Evolutionary conservation across 805 yeast genomes (phyloP).

Genomic region (Teunomyces lycoperdinae): DNA sequence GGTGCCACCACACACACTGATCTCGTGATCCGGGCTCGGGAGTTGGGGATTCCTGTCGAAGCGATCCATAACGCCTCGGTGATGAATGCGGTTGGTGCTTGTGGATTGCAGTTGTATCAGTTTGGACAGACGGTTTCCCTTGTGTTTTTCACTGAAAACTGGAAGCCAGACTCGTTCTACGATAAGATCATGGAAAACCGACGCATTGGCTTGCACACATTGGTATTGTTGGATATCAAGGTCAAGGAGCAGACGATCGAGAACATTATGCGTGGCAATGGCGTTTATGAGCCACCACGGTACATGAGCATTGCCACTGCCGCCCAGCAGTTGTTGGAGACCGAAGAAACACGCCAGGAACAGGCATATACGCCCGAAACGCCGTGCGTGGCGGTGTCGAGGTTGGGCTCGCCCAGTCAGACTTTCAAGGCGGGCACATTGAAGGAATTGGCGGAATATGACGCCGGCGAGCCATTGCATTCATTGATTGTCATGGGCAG

Average conservation of each 20-base stretch:
- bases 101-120: slow-evolving; percentile 91
- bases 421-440: slow-evolving; percentile 82
- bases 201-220: slow-evolving; percentile 85
- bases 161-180: slow-evolving; percentile 97
- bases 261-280: slow-evolving; percentile 88
- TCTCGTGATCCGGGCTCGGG: slow-evolving; percentile 86
- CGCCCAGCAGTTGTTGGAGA: slow-evolving; percentile 80
- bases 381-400: slow-evolving; percentile 90
- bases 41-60: slow-evolving; percentile 71
- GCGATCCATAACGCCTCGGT: slow-evolving; percentile 93
- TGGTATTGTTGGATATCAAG: slow-evolving; percentile 84
- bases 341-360: slow-evolving; percentile 75
- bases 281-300: slow-evolving; percentile 94
- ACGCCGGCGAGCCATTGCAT: slow-evolving; percentile 92
- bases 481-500: slow-evolving; percentile 88
- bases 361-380: slow-evolving; percentile 81
- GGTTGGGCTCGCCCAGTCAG: slow-evolving; percentile 87
- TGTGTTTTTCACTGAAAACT: slow-evolving; percentile 89
- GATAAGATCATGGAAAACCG: slow-evolving; percentile 86
- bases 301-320: slow-evolving; percentile 92
- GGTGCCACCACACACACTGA: slow-evolving; percentile 99
- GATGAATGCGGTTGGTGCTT: slow-evolving; percentile 98
- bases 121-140: slow-evolving; percentile 97
- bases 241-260: slow-evolving; percentile 96
- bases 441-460: slow-evolving; percentile 72